Conservation (phyloP, 768 basidiomycete genomes). For the Suillus alpinus region DNA sequence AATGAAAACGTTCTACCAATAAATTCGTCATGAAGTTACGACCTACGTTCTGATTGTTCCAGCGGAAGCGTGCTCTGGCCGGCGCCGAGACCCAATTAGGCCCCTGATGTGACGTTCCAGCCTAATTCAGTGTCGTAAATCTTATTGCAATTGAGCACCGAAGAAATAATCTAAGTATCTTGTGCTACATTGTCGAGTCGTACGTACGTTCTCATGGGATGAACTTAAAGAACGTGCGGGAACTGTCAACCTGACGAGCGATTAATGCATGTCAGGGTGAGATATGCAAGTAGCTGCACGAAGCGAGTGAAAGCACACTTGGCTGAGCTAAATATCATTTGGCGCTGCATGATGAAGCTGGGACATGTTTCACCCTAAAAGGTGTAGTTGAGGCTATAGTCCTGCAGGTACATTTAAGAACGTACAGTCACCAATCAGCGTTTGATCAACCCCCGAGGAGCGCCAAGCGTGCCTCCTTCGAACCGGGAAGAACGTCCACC, state of each 20-base stretch:
- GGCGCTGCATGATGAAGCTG: neutral
- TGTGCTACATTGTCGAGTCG: neutral
- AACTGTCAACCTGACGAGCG: neutral
- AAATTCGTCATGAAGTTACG: neutral
- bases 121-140: neutral
- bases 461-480: neutral
- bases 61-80: neutral
- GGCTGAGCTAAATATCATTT: neutral
- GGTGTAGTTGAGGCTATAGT: neutral
- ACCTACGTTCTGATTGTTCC: neutral
- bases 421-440: neutral
- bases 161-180: neutral
- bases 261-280: neutral
- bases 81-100: neutral
- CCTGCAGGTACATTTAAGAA: neutral
- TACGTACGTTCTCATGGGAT: neutral
- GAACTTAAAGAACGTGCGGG: neutral
- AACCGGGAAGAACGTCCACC: slow-evolving; percentile 33
- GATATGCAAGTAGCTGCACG: neutral
- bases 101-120: neutral
- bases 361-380: neutral
- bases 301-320: neutral
- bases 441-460: neutral
- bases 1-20: neutral
- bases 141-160: neutral